Conservation (phyloP, 306 rosid genomes). For the Corylus avellana region DNA sequence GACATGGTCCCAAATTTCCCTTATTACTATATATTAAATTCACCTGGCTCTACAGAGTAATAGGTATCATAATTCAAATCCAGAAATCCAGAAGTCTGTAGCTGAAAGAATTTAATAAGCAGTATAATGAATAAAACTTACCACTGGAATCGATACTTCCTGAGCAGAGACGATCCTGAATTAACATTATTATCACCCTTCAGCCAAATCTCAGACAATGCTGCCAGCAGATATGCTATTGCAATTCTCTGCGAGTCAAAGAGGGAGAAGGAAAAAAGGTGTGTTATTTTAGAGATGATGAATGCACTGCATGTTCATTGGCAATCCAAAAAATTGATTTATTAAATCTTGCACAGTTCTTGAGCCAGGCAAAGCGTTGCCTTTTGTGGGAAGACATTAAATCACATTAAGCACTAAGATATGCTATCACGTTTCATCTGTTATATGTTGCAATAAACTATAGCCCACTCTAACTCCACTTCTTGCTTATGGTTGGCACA, state of each 20-base stretch:
- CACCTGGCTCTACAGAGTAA: background rate
- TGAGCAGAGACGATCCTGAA: slow-evolving; percentile 63
- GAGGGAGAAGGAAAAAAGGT: slow-evolving; percentile 7
- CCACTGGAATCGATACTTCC: slow-evolving; percentile 76
- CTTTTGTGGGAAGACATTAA: background rate
- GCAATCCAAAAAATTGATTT: background rate
- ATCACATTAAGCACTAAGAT: background rate
- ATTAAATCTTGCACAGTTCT: background rate
- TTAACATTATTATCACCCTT: slow-evolving; percentile 55
- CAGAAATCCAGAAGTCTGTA: slow-evolving; percentile 7
- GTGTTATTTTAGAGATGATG: background rate
- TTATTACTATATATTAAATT: background rate
- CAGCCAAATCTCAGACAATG: slow-evolving; percentile 94
- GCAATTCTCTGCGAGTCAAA: slow-evolving; percentile 71
- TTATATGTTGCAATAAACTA: background rate
- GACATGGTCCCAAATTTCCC: background rate
- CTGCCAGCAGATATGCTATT: slow-evolving; percentile 70
- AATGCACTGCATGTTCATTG: background rate
- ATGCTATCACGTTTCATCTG: slow-evolving; percentile 6
- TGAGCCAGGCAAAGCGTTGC: slow-evolving; percentile 6
- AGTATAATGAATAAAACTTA: slow-evolving; percentile 34
- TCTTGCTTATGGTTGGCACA: background rate
- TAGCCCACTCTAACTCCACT: background rate
- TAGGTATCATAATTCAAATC: slow-evolving; percentile 3
- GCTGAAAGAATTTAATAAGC: background rate